phyloP scores from a whole-genome alignment of 2,329 filamentous ascomycete genomes.

The Penicillium sumatraense region DNA sequence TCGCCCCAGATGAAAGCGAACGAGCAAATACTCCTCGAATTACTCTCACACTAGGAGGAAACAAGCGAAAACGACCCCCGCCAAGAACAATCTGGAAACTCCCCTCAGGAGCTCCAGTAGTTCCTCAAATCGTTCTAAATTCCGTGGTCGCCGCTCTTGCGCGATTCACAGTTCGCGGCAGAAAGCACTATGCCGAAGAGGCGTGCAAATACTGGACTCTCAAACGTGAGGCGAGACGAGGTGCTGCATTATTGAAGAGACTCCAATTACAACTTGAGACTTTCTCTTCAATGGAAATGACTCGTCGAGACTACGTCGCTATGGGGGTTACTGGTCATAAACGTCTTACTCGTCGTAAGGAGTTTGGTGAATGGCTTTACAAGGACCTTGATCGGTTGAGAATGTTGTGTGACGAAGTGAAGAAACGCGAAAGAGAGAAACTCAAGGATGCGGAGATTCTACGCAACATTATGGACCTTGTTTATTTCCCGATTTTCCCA shows the following conservation, averaged over 20 bases:
- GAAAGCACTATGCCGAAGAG: conserved; percentile 90
- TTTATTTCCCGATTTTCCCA: conserved; percentile 87
- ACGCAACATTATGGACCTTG: conserved; percentile 78
- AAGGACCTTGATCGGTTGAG: conserved; percentile 77
- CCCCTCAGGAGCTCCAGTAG: conserved; percentile 91
- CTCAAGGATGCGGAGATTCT: conserved; percentile 77
- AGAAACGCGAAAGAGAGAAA: conserved; percentile 77
- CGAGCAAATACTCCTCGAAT: conserved; percentile 51
- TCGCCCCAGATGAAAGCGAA: conserved; percentile 55
- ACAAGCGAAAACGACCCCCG: conserved; percentile 61
- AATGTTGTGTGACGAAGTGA: conserved; percentile 70
- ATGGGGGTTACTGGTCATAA: conserved; percentile 86
- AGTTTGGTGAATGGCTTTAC: conserved; percentile 73
- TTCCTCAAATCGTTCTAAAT: conserved; percentile 85
- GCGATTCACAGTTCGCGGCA: conserved; percentile 81
- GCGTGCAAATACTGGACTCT: conserved; percentile 97
- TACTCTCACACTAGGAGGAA: conserved; percentile 59
- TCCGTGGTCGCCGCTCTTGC: conserved; percentile 82
- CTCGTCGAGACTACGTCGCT: conserved; percentile 89
- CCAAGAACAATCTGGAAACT: conserved; percentile 83
- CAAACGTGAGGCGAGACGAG: conserved; percentile 89
- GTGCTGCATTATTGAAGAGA: conserved; percentile 88
- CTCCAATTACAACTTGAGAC: conserved; percentile 94
- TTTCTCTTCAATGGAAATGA: conserved; percentile 97
- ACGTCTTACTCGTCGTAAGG: conserved; percentile 78